A percentile compares a stretch with the other conserved stretches of the same genome.
Evolutionary conservation across 163 green algal genomes (phyloP).

Genomic region (Scenedesmus sp.): DNA sequence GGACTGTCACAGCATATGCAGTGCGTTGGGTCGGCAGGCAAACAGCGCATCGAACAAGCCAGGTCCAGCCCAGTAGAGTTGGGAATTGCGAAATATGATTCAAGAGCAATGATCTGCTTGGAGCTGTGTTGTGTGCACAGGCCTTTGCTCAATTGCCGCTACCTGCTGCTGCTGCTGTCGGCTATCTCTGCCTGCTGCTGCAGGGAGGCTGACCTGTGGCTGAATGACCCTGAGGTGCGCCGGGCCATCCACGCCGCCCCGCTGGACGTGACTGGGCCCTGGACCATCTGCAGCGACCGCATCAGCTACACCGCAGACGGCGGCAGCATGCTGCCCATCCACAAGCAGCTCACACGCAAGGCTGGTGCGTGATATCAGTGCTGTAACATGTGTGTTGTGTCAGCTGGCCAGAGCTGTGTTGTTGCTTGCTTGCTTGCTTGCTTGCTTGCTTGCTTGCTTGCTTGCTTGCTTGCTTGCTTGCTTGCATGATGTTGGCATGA

Average conservation of each 20-base stretch:
- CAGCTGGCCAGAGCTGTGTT: too few species aligned
- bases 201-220: constrained; percentile 63
- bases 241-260: constrained; percentile 75
- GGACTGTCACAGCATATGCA: not conserved
- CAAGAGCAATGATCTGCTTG: not conserved
- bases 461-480: too few species aligned
- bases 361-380: constrained; percentile 45
- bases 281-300: constrained; percentile 78
- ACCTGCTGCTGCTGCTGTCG: constrained; percentile 13
- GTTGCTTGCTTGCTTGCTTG: too few species aligned
- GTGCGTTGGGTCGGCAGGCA: too few species aligned
- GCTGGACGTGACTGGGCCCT: constrained; percentile 66
- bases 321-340: constrained; percentile 76
- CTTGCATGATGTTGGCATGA: constrained; percentile 55
- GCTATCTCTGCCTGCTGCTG: not conserved
- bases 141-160: too few species aligned
- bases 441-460: too few species aligned
- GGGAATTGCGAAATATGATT: too few species aligned
- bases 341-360: constrained; percentile 66
- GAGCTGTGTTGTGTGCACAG: not conserved
- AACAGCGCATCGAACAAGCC: too few species aligned
- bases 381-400: not conserved
- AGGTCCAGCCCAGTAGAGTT: too few species aligned
- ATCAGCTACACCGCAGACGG: constrained; percentile 78
- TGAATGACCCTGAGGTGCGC: constrained; percentile 71